These are phyloP conservation scores for Rhizophagus clarus DNA, from an alignment of 192 early-diverging fungal genomes.

Conservation along the genomic window DNA sequence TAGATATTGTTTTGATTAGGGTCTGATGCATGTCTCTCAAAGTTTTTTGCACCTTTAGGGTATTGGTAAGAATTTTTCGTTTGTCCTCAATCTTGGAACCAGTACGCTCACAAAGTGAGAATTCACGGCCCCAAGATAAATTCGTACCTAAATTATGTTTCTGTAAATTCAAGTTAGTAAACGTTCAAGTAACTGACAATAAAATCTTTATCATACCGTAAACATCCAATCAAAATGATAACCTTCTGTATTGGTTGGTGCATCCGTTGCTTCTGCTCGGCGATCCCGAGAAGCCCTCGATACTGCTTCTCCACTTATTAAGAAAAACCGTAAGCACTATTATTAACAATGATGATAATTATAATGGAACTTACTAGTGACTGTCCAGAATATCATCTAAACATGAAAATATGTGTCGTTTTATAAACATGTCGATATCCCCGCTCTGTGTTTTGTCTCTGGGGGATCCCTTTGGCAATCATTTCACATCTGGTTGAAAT, in stretches of 20 bases:
- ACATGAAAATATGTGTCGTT: conserved; percentile 34
- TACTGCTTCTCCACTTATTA: conserved; percentile 33
- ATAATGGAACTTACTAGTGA: conserved; percentile 26
- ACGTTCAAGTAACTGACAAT: conserved; percentile 2
- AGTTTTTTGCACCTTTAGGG: conserved; percentile 26
- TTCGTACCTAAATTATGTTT: conserved; percentile 28
- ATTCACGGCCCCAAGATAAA: conserved; percentile 30
- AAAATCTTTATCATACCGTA: conserved; percentile 30
- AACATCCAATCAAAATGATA: conserved; percentile 37
- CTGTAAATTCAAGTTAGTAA: conserved; percentile 31
- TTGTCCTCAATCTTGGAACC: conserved; percentile 32
- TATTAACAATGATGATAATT: conserved; percentile 18
- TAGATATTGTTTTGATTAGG: conserved; percentile 28
- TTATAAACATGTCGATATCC: conserved; percentile 33
- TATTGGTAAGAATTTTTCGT: conserved; percentile 28
- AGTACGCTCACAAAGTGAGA: conserved; percentile 25
- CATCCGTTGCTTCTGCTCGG: conserved; percentile 29
- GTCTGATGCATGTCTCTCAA: conserved; percentile 30
- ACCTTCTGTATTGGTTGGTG: conserved; percentile 30
- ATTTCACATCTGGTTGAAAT: conserved; percentile 33
- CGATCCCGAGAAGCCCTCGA: conserved; percentile 34
- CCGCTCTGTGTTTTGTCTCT: conserved; percentile 24
- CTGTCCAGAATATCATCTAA: conserved; percentile 21
- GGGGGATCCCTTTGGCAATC: conserved; percentile 22
- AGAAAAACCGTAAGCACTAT: conserved; percentile 27